Percentiles rank a stretch among this genome's conserved stretches.
These are phyloP conservation scores for Sphagnum fallax DNA, from an alignment of 228 moss, liverwort and hornwort species.

Conservation along the genomic window DNA sequence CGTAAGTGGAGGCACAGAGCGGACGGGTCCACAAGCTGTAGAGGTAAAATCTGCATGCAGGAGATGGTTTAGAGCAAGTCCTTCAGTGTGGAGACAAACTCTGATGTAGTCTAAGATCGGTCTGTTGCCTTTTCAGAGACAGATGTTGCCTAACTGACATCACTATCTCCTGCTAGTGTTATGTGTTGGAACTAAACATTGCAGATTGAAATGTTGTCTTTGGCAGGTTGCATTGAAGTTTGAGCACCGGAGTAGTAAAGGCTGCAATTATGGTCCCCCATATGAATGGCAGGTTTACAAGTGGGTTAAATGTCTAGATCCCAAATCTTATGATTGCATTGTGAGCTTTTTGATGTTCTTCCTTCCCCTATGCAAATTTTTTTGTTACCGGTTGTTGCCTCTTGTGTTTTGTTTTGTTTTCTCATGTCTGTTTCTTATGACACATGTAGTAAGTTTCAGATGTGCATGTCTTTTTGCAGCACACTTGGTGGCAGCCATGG, in stretches of 20 bases:
- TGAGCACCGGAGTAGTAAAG: constrained; percentile 99
- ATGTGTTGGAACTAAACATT: no score
- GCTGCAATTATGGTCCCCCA: constrained; percentile 98
- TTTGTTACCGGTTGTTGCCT: neutral
- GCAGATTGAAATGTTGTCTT: no score
- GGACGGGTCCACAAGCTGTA: constrained; percentile 83
- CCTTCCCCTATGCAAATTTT: no score
- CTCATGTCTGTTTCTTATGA: neutral
- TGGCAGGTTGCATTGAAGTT: constrained; percentile 91
- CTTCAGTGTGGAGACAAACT: no score
- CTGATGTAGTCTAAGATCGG: no score
- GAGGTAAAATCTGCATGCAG: constrained; percentile 38
- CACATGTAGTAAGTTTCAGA: neutral
- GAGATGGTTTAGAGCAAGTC: no score
- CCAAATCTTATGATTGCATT: no score
- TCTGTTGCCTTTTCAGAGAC: no score
- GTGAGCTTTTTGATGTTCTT: no score
- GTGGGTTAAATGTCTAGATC: constrained; percentile 27
- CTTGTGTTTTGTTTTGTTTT: neutral
- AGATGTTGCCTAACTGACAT: no score
- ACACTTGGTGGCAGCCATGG: constrained; percentile 98
- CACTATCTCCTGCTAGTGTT: no score
- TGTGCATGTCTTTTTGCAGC: constrained; percentile 25
- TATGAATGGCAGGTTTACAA: constrained; percentile 99
- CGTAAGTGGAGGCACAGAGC: constrained; percentile 73